phyloP scores from a whole-genome alignment of 768 basidiomycete species.

The Lactifluus subvellereus region DNA sequence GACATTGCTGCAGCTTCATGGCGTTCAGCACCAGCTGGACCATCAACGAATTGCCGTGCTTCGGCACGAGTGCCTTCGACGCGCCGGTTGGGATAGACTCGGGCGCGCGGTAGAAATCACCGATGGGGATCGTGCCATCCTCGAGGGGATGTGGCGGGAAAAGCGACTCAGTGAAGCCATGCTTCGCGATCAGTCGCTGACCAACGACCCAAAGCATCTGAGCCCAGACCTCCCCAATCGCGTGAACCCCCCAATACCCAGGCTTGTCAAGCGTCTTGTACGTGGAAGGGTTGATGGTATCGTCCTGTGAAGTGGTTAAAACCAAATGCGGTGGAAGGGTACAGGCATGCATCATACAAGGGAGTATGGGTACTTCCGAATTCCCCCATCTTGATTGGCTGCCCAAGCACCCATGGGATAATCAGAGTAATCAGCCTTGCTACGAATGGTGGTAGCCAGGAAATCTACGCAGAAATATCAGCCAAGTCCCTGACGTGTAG shows the following conservation, averaged over 20 bases:
- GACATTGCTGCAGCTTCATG: slow-evolving; percentile 94
- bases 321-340: neutral
- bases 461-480: slow-evolving; percentile 44
- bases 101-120: slow-evolving; percentile 66
- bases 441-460: slow-evolving; percentile 82
- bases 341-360: slow-evolving; percentile 32
- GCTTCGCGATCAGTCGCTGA: slow-evolving; percentile 68
- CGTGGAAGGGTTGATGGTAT: slow-evolving; percentile 75
- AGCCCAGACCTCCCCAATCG: slow-evolving; percentile 95
- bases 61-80: slow-evolving; percentile 66
- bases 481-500: neutral
- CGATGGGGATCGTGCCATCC: slow-evolving; percentile 57
- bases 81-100: slow-evolving; percentile 35
- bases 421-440: slow-evolving; percentile 65
- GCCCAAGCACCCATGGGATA: slow-evolving; percentile 97
- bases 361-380: slow-evolving; percentile 87
- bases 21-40: slow-evolving; percentile 81
- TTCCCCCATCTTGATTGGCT: slow-evolving; percentile 66
- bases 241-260: slow-evolving; percentile 91
- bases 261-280: slow-evolving; percentile 94
- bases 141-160: slow-evolving; percentile 72
- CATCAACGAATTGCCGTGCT: slow-evolving; percentile 84
- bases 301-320: slow-evolving; percentile 37
- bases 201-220: slow-evolving; percentile 79
- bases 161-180: slow-evolving; percentile 72